Conservation (phyloP, 2,329 filamentous ascomycete genomes). For the Colletotrichum cereale region DNA sequence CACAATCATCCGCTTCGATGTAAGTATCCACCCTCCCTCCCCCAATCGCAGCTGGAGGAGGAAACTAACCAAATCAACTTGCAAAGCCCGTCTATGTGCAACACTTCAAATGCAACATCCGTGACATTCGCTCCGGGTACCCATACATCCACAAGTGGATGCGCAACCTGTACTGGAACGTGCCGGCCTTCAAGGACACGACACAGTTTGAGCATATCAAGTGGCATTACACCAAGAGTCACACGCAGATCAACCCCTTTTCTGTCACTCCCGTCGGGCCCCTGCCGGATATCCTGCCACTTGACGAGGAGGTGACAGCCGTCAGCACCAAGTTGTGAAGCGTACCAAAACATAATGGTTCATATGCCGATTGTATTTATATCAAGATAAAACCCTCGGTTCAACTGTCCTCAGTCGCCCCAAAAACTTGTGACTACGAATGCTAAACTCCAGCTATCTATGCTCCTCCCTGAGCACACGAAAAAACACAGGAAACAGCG, state of each 20-base stretch:
- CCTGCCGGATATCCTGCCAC: constrained; percentile 81
- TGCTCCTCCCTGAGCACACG: neutral
- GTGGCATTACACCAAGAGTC: constrained; percentile 74
- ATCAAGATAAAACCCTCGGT: neutral
- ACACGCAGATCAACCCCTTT: constrained; percentile 75
- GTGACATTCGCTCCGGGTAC: constrained; percentile 87
- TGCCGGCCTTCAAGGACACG: constrained; percentile 81
- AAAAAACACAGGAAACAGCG: neutral
- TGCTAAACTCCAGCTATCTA: constrained; percentile 5
- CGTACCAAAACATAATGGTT: neutral
- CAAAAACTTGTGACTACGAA: neutral
- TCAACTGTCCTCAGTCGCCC: constrained; percentile 1
- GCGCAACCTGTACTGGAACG: constrained; percentile 85
- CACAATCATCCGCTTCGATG: constrained; percentile 80
- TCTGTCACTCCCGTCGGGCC: constrained; percentile 89
- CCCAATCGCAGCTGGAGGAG: neutral
- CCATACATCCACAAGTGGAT: constrained; percentile 86
- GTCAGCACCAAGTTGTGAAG: constrained; percentile 47
- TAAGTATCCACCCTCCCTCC: constrained; percentile 47
- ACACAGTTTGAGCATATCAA: constrained; percentile 98
- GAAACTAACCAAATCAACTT: constrained; percentile 5
- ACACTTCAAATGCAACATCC: constrained; percentile 89
- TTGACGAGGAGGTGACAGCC: constrained; percentile 82
- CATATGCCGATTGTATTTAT: neutral
- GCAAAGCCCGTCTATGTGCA: constrained; percentile 79